Evolutionary conservation across 179 eudicot species (phyloP), one percentile per base, ranked within the genome.

Genomic region (Drosera spatulata): DNA sequence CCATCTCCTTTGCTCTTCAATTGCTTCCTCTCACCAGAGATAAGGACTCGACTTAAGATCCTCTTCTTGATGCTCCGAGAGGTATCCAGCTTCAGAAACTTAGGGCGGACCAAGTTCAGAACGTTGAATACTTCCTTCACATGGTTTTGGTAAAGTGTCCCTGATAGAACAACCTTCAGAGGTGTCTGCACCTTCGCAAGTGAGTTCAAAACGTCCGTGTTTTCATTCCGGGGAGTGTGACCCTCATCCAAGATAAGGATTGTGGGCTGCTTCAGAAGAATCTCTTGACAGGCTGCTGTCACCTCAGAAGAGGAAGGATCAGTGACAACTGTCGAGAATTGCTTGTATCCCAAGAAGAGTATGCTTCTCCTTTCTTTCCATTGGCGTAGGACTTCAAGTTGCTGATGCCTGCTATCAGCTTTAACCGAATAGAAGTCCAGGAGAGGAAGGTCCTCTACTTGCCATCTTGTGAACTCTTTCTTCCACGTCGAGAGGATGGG

Each of bases 161-260:
- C 97, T 0, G 97, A 90, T 37, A 90, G 79, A 12, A 90, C 97
- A 33, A 90, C 96, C 47, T 90, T 91, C 53, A 94, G 67, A 11
- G 91, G 85, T 53, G 96, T 88, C 75, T 83, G 82, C 12, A 88
- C 81, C 57, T 81, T 80, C n/a, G 85, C 76, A 51, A 91, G 89
- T 11, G 95, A 77, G 62, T 75, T 78, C 22, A 86, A 66, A 22
- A 82, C 78, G 61, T 91, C 85, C 14, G 98, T 91, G 43, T 88
- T 69, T 61, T 79, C 84, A 59, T 88, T 91, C 65, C 98, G 73
- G 2, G 96, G 95, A 37, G 91, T 89, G 70, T 91, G 98, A 10
- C 98, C 98, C 70, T 91, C 98, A 58, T 88, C 98, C 71, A 88
- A 58, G 42, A 91, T 88, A 42, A 91, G 86, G 53, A 91, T 77